phyloP scores from a whole-genome alignment of 2,329 filamentous ascomycete genomes.

The Penicillium janthinellum region DNA sequence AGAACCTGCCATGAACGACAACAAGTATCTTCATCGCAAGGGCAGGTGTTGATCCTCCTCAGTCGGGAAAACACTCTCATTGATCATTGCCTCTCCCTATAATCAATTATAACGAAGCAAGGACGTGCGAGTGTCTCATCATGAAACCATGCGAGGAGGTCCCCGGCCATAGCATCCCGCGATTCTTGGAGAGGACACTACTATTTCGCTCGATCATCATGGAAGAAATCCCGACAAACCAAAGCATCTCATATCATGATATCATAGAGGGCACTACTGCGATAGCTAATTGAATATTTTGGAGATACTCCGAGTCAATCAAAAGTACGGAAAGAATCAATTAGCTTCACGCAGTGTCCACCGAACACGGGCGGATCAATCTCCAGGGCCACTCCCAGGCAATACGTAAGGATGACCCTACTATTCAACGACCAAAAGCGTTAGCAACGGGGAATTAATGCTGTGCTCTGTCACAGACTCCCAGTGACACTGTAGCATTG shows the following conservation, averaged over 20 bases:
- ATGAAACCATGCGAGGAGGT: constrained; percentile 29
- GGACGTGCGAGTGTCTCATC: constrained; percentile 24
- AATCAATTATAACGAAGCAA: constrained; percentile 37
- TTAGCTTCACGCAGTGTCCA: not conserved
- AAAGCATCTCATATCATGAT: not conserved
- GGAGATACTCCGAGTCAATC: not conserved
- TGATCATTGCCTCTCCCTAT: constrained; percentile 9
- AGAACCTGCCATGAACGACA: constrained; percentile 18
- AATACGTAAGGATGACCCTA: not conserved
- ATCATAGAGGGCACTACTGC: not conserved
- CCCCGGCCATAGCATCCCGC: not conserved
- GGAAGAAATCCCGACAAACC: not conserved
- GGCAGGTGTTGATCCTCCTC: not conserved
- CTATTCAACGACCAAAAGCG: not conserved
- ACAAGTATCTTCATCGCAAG: constrained; percentile 17
- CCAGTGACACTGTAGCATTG: no score
- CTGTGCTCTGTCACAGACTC: not conserved
- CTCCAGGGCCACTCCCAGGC: not conserved
- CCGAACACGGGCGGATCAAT: not conserved
- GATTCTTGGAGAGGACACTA: not conserved
- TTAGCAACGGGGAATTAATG: not conserved
- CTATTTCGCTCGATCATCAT: not conserved
- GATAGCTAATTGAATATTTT: not conserved
- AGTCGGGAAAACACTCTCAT: not conserved
- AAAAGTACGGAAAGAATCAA: not conserved